Conservation (phyloP, 371 early-diverging fungal genomes). For the Syncephalastrum contaminatum region DNA sequence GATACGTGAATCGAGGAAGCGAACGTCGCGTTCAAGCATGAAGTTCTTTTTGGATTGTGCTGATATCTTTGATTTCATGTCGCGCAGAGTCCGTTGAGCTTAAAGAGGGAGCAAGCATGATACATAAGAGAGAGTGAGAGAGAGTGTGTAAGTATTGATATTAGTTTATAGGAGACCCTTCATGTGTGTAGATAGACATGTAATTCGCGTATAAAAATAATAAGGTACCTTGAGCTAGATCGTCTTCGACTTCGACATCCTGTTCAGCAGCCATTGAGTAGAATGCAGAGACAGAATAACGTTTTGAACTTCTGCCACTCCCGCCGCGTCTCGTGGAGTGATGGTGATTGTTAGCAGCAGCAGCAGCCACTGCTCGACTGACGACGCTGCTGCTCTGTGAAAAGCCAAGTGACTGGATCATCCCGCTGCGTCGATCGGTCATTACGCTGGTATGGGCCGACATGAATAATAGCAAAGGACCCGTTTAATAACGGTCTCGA, state of each 20-base stretch:
- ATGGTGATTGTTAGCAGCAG: conserved; percentile 45
- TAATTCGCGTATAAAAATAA: neutral
- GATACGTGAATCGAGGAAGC: conserved; percentile 92
- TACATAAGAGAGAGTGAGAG: conserved; percentile 4
- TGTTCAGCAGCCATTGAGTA: conserved; percentile 95
- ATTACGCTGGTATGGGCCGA: conserved; percentile 17
- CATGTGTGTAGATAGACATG: too few species aligned
- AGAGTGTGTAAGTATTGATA: neutral
- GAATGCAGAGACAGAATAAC: conserved; percentile 85
- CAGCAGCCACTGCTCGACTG: conserved; percentile 46
- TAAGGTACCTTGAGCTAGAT: conserved; percentile 64
- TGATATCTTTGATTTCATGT: conserved; percentile 87
- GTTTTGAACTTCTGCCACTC: conserved; percentile 43
- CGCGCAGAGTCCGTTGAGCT: conserved; percentile 85
- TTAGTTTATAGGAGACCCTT: neutral
- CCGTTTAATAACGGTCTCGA: conserved; percentile 5
- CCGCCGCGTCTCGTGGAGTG: conserved; percentile 35
- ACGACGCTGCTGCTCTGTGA: conserved; percentile 37
- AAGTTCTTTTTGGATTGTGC: conserved; percentile 95
- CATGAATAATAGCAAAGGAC: conserved; percentile 3
- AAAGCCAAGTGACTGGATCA: conserved; percentile 40
- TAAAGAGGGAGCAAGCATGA: neutral
- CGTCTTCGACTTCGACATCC: conserved; percentile 92
- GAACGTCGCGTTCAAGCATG: conserved; percentile 90
- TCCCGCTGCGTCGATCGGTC: conserved; percentile 47